These are phyloP conservation scores for Fusarium ambrosium DNA, from an alignment of 2,329 filamentous ascomycete species.

Conservation along the genomic window DNA sequence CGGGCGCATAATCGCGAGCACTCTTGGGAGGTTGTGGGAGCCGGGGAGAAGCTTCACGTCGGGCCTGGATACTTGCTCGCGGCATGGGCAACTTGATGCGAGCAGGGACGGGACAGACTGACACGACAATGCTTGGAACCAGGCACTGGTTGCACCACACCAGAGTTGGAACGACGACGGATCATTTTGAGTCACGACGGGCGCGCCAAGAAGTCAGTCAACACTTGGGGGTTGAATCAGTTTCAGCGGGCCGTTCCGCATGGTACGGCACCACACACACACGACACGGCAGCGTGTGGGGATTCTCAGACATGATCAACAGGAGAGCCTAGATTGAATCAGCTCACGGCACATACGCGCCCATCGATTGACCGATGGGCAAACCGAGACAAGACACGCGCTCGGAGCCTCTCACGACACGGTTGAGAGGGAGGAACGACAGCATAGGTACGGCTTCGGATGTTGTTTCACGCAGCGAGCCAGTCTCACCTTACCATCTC, in stretches of 20 bases:
- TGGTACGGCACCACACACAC: conserved; percentile 21
- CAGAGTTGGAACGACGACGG: not conserved
- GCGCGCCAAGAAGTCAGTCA: conserved; percentile 11
- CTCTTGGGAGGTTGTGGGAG: not conserved
- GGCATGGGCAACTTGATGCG: conserved; percentile 8
- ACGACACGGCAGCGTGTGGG: conserved; percentile 12
- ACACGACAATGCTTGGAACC: not conserved
- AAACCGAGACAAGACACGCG: not conserved
- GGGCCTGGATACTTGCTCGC: not conserved
- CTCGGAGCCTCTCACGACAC: not conserved
- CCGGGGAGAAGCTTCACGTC: not conserved
- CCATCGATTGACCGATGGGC: not conserved
- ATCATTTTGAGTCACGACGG: conserved; percentile 4
- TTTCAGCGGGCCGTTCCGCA: conserved; percentile 42
- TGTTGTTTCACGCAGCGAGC: not conserved
- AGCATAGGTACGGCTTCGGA: conserved; percentile 8
- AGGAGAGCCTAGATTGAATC: conserved; percentile 10
- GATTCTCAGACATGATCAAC: conserved; percentile 34
- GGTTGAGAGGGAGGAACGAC: not conserved
- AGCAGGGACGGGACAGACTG: conserved; percentile 8
- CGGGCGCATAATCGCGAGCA: not conserved
- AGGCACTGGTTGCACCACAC: not conserved
- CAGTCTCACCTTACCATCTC: not conserved
- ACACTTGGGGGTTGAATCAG: conserved; percentile 25
- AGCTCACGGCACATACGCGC: conserved; percentile 10